phyloP scores from a whole-genome alignment of 2,329 filamentous ascomycete species.

The Penicillium janthinellum region DNA sequence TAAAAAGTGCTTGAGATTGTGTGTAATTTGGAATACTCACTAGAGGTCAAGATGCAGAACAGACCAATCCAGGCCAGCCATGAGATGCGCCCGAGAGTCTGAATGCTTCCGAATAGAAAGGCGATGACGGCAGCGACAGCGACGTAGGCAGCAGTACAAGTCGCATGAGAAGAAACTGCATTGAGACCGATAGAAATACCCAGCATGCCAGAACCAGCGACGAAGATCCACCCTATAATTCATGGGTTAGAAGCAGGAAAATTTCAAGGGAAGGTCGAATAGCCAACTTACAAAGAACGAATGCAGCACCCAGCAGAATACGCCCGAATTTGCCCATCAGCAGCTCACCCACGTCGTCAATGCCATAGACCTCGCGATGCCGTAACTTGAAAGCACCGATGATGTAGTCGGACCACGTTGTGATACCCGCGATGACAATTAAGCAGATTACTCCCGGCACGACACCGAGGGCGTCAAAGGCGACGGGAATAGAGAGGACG shows the following conservation, averaged over 20 bases:
- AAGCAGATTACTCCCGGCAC: conserved; percentile 44
- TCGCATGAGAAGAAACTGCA: conserved; percentile 19
- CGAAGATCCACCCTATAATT: conserved; percentile 19
- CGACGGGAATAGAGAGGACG: conserved; percentile 57
- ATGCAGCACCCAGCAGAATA: conserved; percentile 16
- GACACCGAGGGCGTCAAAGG: conserved; percentile 54
- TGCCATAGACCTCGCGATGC: conserved; percentile 17
- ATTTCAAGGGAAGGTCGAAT: background rate
- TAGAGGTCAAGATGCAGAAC: conserved; percentile 20
- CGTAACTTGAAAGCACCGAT: conserved; percentile 10
- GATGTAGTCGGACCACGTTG: conserved; percentile 14
- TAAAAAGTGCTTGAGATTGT: background rate
- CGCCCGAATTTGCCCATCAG: conserved; percentile 14
- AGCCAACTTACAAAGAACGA: conserved; percentile 19
- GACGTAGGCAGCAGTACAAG: conserved; percentile 21
- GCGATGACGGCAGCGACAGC: conserved; percentile 16
- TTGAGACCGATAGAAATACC: conserved; percentile 23
- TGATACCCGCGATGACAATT: background rate
- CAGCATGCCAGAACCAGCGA: conserved; percentile 24
- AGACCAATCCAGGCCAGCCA: conserved; percentile 25
- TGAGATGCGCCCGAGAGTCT: conserved; percentile 20
- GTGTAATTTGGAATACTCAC: conserved; percentile 5
- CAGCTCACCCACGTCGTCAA: conserved; percentile 14
- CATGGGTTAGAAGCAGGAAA: background rate
- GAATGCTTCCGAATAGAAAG: conserved; percentile 18